phyloP scores from a whole-genome alignment of 2,329 filamentous ascomycete genomes.

The Exserohilum rostratum region DNA sequence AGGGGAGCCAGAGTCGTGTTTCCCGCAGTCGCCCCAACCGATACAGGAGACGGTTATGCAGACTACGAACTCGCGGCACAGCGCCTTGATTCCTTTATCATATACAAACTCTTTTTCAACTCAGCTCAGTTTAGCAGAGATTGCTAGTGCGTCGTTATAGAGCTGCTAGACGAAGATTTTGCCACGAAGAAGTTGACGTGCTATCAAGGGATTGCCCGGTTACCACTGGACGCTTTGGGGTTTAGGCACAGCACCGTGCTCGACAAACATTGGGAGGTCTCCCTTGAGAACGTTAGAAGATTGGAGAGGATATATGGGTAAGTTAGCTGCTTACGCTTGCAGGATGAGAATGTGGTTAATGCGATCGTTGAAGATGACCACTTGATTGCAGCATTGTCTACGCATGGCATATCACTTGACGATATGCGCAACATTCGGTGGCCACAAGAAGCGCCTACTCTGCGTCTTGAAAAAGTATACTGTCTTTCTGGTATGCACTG shows the following conservation, averaged over 20 bases:
- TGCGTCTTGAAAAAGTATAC: slow-evolving; percentile 8
- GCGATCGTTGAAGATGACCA: slow-evolving; percentile 15
- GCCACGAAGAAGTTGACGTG: slow-evolving; percentile 2
- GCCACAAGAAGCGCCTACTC: background rate
- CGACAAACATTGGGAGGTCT: background rate
- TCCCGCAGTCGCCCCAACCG: background rate
- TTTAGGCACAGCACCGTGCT: background rate
- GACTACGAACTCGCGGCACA: background rate
- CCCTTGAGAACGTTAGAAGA: background rate
- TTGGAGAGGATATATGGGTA: background rate
- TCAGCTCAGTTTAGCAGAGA: background rate
- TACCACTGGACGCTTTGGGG: background rate
- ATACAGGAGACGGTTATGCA: background rate
- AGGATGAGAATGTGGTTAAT: slow-evolving; percentile 29
- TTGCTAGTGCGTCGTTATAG: background rate
- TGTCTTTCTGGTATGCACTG: slow-evolving; percentile 25
- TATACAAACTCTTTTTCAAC: background rate
- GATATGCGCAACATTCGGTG: background rate
- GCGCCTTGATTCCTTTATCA: no score
- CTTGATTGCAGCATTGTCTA: slow-evolving; percentile 7
- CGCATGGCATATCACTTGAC: background rate
- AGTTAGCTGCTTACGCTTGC: slow-evolving; percentile 9
- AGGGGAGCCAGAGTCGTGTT: background rate
- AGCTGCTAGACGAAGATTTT: slow-evolving; percentile 10
- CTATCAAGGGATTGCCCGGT: slow-evolving; percentile 2